Evolutionary conservation across 2,329 filamentous ascomycete genomes (phyloP).

Genomic region (Apiospora malaysiana): DNA sequence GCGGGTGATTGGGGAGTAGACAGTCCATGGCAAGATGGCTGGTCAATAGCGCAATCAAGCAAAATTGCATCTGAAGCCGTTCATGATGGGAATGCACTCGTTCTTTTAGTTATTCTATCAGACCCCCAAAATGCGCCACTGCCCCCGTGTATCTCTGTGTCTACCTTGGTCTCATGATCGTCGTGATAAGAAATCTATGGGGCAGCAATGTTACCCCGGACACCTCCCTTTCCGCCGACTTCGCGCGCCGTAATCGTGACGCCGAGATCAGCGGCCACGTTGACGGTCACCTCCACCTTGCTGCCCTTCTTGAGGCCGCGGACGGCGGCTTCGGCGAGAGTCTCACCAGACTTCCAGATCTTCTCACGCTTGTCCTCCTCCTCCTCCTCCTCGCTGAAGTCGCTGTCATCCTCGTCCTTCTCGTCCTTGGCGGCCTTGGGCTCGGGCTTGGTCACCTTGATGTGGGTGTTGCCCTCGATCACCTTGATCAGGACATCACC

Average conservation of each 20-base stretch:
- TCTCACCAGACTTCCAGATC: slow-evolving; percentile 85
- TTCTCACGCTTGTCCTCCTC: slow-evolving; percentile 91
- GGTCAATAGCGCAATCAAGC: neutral
- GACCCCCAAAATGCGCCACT: slow-evolving; percentile 10
- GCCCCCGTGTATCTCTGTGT: slow-evolving; percentile 1
- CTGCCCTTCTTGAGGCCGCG: slow-evolving; percentile 83
- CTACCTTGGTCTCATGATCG: slow-evolving; percentile 18
- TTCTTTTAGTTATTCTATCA: slow-evolving; percentile 17
- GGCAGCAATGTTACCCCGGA: slow-evolving; percentile 64
- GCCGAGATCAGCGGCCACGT: slow-evolving; percentile 79
- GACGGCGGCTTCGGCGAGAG: slow-evolving; percentile 85
- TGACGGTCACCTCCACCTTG: slow-evolving; percentile 94
- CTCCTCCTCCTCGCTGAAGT: slow-evolving; percentile 73
- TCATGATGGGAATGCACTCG: neutral
- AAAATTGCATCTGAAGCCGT: neutral
- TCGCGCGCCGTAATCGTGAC: slow-evolving; percentile 84
- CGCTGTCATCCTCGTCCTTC: slow-evolving; percentile 67
- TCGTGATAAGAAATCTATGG: slow-evolving; percentile 29
- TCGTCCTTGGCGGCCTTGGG: slow-evolving; percentile 72
- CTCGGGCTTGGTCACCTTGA: slow-evolving; percentile 91
- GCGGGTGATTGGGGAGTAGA: too few species aligned
- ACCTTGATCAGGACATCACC: slow-evolving; percentile 90
- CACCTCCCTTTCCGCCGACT: slow-evolving; percentile 85
- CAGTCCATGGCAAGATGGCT: neutral
- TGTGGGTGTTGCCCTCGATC: slow-evolving; percentile 86